A percentile compares a stretch with the other conserved stretches of the same genome.
These are phyloP conservation scores for Plantago elongata DNA, from an alignment of 257 asterid species.

Conservation along the genomic window DNA sequence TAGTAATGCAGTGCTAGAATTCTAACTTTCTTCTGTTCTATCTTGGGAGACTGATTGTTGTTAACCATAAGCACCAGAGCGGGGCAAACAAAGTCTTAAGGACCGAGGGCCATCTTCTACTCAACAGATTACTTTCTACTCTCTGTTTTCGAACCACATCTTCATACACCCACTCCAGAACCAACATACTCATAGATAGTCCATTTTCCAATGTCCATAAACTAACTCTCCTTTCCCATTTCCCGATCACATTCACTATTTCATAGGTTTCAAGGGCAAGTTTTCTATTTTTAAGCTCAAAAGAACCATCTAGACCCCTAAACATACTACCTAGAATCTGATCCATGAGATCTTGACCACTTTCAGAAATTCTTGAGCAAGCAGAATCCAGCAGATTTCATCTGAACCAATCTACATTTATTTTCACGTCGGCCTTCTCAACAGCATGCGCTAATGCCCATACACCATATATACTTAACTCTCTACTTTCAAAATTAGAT, in stretches of 20 bases:
- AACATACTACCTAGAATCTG: slow-evolving; percentile 20
- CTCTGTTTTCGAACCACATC: no score
- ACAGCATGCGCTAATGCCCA: slow-evolving; percentile 36
- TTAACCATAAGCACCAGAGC: no score
- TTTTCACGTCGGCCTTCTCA: slow-evolving; percentile 15
- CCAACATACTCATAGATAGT: slow-evolving; percentile 23
- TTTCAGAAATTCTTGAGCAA: slow-evolving; percentile 1
- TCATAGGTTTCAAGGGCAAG: slow-evolving; percentile 26
- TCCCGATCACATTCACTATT: slow-evolving; percentile 37
- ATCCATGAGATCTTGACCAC: slow-evolving; percentile 22
- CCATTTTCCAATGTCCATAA: slow-evolving; percentile 35
- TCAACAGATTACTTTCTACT: no score
- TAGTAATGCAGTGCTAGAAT: no score
- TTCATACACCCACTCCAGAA: no score
- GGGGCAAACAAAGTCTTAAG: no score
- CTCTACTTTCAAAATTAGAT: slow-evolving; percentile 17
- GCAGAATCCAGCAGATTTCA: slow-evolving; percentile 12
- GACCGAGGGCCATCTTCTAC: no score
- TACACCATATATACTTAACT: slow-evolving; percentile 22
- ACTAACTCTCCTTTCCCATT: slow-evolving; percentile 31
- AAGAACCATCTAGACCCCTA: slow-evolving; percentile 25
- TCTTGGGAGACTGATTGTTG: no score
- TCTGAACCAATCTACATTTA: not conserved
- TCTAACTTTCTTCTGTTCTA: no score
- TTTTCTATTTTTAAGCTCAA: slow-evolving; percentile 24